A percentile compares a stretch with the other conserved stretches of the same genome.
These are phyloP conservation scores for Salvia miltiorrhiza DNA, from an alignment of 257 asterid genomes.

Conservation along the genomic window DNA sequence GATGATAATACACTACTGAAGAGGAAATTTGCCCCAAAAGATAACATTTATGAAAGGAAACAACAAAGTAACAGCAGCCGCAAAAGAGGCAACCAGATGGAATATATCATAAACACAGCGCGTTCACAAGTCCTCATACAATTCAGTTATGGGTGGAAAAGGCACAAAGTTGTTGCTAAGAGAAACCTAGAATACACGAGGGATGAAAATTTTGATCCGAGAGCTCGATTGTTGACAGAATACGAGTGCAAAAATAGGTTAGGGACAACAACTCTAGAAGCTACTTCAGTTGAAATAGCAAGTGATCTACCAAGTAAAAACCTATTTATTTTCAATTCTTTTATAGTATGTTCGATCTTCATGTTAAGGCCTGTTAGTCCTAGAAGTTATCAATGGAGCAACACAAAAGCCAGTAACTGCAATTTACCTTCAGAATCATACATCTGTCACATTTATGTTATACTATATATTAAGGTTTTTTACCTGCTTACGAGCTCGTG, in stretches of 20 bases:
- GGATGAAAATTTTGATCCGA: not conserved
- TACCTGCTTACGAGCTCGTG: slow-evolving; percentile 98
- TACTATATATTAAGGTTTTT: slow-evolving; percentile 1
- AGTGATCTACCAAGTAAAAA: not conserved
- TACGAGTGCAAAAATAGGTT: not conserved
- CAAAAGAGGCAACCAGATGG: not conserved
- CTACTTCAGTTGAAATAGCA: not conserved
- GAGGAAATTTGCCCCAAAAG: not conserved
- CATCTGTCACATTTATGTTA: not conserved
- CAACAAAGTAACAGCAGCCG: not conserved
- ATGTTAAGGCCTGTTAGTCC: not conserved
- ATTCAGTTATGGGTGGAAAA: not conserved
- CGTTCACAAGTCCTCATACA: not conserved
- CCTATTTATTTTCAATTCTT: not conserved
- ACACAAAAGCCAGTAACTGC: not conserved
- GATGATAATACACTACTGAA: not conserved
- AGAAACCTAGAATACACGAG: not conserved
- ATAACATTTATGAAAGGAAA: not conserved
- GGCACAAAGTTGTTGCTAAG: not conserved
- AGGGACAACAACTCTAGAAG: too few species aligned
- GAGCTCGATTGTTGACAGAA: not conserved
- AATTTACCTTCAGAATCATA: not conserved
- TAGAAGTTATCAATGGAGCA: not conserved
- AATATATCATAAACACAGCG: not conserved
- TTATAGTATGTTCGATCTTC: not conserved